phyloP scores from a whole-genome alignment of 2,329 filamentous ascomycete species.

The Golovinomyces cichoracearum region DNA sequence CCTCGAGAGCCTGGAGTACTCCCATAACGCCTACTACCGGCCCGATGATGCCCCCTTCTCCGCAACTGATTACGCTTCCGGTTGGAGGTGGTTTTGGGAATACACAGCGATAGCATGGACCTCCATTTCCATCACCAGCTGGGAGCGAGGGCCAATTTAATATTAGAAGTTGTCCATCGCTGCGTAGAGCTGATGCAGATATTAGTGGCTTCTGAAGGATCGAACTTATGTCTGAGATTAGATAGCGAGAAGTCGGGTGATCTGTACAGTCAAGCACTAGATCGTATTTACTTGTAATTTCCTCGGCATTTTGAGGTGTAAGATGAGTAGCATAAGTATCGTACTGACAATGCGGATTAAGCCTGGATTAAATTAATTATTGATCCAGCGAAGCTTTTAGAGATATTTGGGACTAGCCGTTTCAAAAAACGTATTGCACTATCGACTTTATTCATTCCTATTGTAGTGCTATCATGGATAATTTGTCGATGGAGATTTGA shows the following conservation, averaged over 20 bases:
- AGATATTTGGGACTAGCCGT: slow-evolving; percentile 14
- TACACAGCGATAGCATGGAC: slow-evolving; percentile 81
- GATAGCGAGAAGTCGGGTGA: slow-evolving; percentile 69
- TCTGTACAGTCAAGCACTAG: slow-evolving; percentile 87
- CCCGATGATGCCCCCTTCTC: slow-evolving; percentile 76
- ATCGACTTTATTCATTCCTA: slow-evolving; percentile 57
- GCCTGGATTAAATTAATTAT: slow-evolving; percentile 17
- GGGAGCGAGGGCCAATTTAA: slow-evolving; percentile 53
- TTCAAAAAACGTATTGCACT: slow-evolving; percentile 39
- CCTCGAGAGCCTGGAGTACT: slow-evolving; percentile 68
- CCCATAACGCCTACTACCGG: slow-evolving; percentile 89
- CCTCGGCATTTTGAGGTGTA: slow-evolving; percentile 37
- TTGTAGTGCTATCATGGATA: slow-evolving; percentile 42
- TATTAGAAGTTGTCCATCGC: slow-evolving; percentile 71
- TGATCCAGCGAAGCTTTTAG: not conserved
- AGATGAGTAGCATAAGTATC: slow-evolving; percentile 37
- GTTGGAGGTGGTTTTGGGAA: slow-evolving; percentile 72
- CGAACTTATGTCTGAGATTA: slow-evolving; percentile 76
- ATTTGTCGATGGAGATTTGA: slow-evolving; percentile 90
- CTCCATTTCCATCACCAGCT: slow-evolving; percentile 30
- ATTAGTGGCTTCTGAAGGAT: slow-evolving; percentile 55
- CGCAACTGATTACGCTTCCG: slow-evolving; percentile 59
- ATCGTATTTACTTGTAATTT: slow-evolving; percentile 46
- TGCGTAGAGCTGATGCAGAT: slow-evolving; percentile 68
- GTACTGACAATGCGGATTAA: slow-evolving; percentile 50